Evolutionary conservation across 2,329 filamentous ascomycete species (phyloP).

Genomic region (Karstenula rhodostoma): DNA sequence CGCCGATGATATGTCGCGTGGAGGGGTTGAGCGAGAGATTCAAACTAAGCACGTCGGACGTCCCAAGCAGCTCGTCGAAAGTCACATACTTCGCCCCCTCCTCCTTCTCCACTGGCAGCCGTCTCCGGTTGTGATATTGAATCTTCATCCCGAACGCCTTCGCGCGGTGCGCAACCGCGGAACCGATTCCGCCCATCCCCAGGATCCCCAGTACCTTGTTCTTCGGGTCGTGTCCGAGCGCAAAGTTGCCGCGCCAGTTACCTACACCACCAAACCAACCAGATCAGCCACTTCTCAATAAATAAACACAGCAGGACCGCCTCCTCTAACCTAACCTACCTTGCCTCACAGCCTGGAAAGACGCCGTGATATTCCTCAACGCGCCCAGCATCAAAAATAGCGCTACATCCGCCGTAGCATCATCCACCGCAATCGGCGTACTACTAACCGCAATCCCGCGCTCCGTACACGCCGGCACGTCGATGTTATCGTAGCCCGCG

Average conservation of each 20-base stretch:
- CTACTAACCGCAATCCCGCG: slow-evolving; percentile 56
- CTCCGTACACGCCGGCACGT: slow-evolving; percentile 61
- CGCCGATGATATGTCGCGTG: slow-evolving; percentile 63
- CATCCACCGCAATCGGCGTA: slow-evolving; percentile 59
- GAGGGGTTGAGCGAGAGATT: slow-evolving; percentile 61
- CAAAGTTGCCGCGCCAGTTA: slow-evolving; percentile 56
- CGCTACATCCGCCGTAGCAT: slow-evolving; percentile 60
- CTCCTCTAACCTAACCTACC: slow-evolving; percentile 36
- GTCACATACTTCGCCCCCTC: slow-evolving; percentile 61
- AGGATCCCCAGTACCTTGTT: slow-evolving; percentile 64
- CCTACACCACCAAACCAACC: slow-evolving; percentile 38
- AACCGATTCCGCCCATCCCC: slow-evolving; percentile 68
- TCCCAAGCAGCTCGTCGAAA: slow-evolving; percentile 63
- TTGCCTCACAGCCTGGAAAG: slow-evolving; percentile 56
- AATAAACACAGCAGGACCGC: fast-evolving
- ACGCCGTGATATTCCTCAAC: slow-evolving; percentile 58
- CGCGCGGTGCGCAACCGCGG: slow-evolving; percentile 58
- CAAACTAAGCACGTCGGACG: slow-evolving; percentile 63
- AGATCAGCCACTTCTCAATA: slow-evolving; percentile 13
- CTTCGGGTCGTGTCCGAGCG: slow-evolving; percentile 62
- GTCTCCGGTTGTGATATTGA: slow-evolving; percentile 65
- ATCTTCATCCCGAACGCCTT: slow-evolving; percentile 65
- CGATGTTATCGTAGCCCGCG: slow-evolving; percentile 69
- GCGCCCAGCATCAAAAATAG: slow-evolving; percentile 62
- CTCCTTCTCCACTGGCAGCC: slow-evolving; percentile 49